Base-by-base conservation (phyloP, 352 stramenopile genomes). In the Pythium folliculosum region DNA sequence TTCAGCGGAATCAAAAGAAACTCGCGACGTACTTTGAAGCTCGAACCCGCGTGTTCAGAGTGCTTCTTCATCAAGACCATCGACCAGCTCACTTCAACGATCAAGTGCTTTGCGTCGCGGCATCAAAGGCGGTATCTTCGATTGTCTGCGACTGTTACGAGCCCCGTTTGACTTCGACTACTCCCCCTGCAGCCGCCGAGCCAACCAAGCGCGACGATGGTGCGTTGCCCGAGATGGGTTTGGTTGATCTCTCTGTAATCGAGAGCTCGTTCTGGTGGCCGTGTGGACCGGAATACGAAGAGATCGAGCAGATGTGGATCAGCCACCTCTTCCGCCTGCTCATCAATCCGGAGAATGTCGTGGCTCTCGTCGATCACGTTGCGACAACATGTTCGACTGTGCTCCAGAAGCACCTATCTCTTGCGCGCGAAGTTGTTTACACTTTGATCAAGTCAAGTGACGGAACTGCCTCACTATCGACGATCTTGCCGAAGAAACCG, bases 241-340 rank as follows among this genome's bases (percentile, higher is more conserved):
- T 88, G 3, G 75, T 94, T 22, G 86, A 94, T 66, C 87, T 86
- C 49, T 89, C 82, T 0, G 78, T 94, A 21, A 80, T 83, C 14
- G 80, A 92, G 30, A 92, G 81, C 52, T 84, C 86, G 1, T 90
- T 89, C 35, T 93, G 84, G 87, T 95, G 87, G 87, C 87, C 87
- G 3, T 93, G 82, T 48, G 81, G 82, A 1, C 58, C 49, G 6
- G 4, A 65, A 37, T 47, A 69, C 59, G 23, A 57, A 53, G 37
- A 67, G 62, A 23, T 92, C 27, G 82, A 78, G 37, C 60, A 73
- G 21, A 30, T 88, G 16, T 96, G 88, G 88, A 90, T 90, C 66
- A 73, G 81, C 44, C 76, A 92, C 44, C 74, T 96, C 0, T 92
- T 89, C 54, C 55, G 79, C 7, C 70, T 87, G 48, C 78, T 92